Percentiles rank a stretch among this genome's conserved stretches.
Evolutionary conservation across 2,329 filamentous ascomycete genomes (phyloP).

Genomic region (Xylariaceae sp.): DNA sequence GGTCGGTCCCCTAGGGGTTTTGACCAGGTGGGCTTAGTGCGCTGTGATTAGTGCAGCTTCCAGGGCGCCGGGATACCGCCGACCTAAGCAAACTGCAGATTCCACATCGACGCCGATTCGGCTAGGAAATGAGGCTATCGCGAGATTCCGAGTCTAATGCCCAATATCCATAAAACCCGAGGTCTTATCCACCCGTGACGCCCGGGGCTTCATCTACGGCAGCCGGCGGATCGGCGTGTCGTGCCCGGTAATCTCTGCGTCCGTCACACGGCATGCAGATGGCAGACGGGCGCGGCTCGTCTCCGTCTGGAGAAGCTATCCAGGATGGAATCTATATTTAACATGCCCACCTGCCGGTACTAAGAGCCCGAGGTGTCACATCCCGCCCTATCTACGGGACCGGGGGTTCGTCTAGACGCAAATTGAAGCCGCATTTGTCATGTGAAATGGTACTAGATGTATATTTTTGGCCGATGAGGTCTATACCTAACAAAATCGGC

Average conservation of each 20-base stretch:
- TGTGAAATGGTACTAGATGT: background rate
- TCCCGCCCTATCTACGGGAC: background rate
- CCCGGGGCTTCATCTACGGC: background rate
- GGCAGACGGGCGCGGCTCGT: background rate
- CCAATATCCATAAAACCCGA: background rate
- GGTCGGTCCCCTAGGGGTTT: background rate
- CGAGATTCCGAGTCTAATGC: slow-evolving; percentile 6
- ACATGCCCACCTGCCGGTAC: background rate
- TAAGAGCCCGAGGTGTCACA: background rate
- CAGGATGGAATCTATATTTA: background rate
- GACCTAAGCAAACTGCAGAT: background rate
- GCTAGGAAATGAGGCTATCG: slow-evolving; percentile 14
- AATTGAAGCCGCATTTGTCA: background rate
- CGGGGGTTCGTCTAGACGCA: background rate
- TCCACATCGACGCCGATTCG: background rate
- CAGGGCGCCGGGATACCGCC: background rate
- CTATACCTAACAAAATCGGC: background rate
- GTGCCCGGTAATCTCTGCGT: background rate
- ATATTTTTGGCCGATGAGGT: too few relatives aligned
- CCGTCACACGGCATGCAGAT: slow-evolving; percentile 1
- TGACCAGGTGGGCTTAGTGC: background rate
- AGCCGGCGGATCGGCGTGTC: background rate
- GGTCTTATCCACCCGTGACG: background rate
- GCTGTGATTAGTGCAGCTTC: background rate
- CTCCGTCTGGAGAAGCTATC: background rate